Base-by-base conservation (phyloP, 2,329 filamentous ascomycete genomes). In the Rugonectria rugulosa region DNA sequence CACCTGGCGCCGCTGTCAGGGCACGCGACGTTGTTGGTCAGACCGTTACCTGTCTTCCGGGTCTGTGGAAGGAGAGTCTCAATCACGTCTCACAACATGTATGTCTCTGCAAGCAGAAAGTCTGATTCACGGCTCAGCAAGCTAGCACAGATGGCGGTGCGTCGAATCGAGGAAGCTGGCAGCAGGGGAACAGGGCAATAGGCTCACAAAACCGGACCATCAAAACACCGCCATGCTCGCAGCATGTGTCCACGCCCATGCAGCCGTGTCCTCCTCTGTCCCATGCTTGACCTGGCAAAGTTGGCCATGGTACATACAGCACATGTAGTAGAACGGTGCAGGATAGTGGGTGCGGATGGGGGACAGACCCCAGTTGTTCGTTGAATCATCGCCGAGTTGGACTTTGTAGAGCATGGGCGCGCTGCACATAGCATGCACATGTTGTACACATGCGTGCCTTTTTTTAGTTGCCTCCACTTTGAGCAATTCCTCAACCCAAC, bases 21-120 rank as follows among this genome's bases (percentile, higher is more conserved):
- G 62, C 56, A 61, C 59, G 41, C 19, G 32, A 46, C 60, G 40
- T 52, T 34, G 61, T 64, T 67, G 64, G 65, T 36, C 40, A 46
- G 45, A 48, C 54, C 48, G 49, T 17, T 27, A 45, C 47, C 27
- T 49, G 31, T 42, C 48, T 61, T 49, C 57, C 52, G 55, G 51
- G 21, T 29, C 42, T 45, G 29, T 57, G 64, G 61, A 37, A 37
- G 48, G 24, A 45, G 19, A 47, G 50, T 57, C 61, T 61, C 50
- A 56, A 21, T 46, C 45, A 45, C 59, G 57, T 66, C 63, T 66
- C 57, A 49, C 53, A 63, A 53, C 52, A 49, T 49, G 55, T 59
- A 51, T 37, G 50, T 53, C 66, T 56, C 46, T 47, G 31, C 41
- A 52, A 55, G 23, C 31, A 23, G 38, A 37, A 45, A 38, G 24